These are phyloP conservation scores for Fonsecaea monophora DNA, from an alignment of 2,329 filamentous ascomycete species.

Conservation along the genomic window DNA sequence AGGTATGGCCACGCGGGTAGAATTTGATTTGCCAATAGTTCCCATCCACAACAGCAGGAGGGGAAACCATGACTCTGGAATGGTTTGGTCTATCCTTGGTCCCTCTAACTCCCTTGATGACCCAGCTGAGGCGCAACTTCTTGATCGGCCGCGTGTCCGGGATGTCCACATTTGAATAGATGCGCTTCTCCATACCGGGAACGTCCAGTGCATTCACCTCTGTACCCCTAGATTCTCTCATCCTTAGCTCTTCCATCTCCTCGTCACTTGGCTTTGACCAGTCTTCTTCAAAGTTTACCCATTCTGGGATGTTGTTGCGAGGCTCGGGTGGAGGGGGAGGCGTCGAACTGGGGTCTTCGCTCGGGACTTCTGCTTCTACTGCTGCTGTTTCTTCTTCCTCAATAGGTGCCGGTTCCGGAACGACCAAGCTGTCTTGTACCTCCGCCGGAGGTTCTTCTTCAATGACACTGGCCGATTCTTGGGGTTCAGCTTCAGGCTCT, in stretches of 20 bases:
- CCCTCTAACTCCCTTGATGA: slow-evolving; percentile 64
- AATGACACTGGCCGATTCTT: slow-evolving; percentile 11
- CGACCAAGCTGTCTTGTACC: not conserved
- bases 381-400: not conserved
- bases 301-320: slow-evolving; percentile 46
- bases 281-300: slow-evolving; percentile 65
- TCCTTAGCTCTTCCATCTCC: slow-evolving; percentile 65
- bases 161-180: slow-evolving; percentile 63
- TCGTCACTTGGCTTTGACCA: slow-evolving; percentile 61
- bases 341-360: slow-evolving; percentile 5
- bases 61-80: slow-evolving; percentile 65
- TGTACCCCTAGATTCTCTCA: slow-evolving; percentile 59
- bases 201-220: slow-evolving; percentile 63
- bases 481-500: slow-evolving; percentile 2
- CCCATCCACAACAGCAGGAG: slow-evolving; percentile 62
- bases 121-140: slow-evolving; percentile 65
- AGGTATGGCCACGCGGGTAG: slow-evolving; percentile 67
- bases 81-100: slow-evolving; percentile 66
- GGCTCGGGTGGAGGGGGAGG: slow-evolving; percentile 19
- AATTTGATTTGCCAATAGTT: slow-evolving; percentile 72
- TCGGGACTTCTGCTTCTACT: slow-evolving; percentile 3
- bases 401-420: not conserved
- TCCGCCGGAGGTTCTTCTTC: slow-evolving; percentile 15
- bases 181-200: slow-evolving; percentile 57
- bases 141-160: slow-evolving; percentile 62